Conservation (phyloP, 306 rosid species). For the Canavalia ensiformis region DNA sequence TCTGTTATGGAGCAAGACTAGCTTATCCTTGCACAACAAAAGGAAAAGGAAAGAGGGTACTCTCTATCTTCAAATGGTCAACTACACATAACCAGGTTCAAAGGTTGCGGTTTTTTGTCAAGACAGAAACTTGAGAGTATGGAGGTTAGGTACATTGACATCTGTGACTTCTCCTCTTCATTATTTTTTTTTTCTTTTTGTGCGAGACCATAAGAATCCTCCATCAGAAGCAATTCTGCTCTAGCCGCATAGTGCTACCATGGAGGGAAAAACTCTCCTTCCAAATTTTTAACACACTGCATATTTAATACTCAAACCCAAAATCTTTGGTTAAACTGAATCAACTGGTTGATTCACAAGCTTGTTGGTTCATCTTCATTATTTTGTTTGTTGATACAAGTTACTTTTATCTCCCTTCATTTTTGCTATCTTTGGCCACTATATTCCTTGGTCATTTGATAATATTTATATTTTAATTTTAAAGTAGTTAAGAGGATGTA, state of each 20-base stretch:
- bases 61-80: background rate
- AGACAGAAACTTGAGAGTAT: constrained; percentile 2
- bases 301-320: too few relatives aligned
- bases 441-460: too few relatives aligned
- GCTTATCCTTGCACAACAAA: background rate
- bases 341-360: too few relatives aligned
- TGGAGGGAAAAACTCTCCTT: too few relatives aligned
- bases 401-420: constrained; percentile 16
- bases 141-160: background rate
- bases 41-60: background rate
- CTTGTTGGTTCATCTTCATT: background rate
- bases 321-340: too few relatives aligned
- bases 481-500: background rate
- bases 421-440: background rate
- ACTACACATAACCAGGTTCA: constrained; percentile 28
- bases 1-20: background rate
- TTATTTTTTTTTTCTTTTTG: background rate
- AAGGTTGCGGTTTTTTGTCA: too few relatives aligned
- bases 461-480: background rate
- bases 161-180: background rate
- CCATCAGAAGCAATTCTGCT: too few relatives aligned
- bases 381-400: constrained; percentile 4
- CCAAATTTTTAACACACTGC: too few relatives aligned
- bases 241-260: too few relatives aligned
- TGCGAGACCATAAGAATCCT: too few relatives aligned